Evolutionary conservation across 441 rosid species (phyloP), one percentile per base, ranked within the genome.

Genomic region (Metrosideros polymorpha): DNA sequence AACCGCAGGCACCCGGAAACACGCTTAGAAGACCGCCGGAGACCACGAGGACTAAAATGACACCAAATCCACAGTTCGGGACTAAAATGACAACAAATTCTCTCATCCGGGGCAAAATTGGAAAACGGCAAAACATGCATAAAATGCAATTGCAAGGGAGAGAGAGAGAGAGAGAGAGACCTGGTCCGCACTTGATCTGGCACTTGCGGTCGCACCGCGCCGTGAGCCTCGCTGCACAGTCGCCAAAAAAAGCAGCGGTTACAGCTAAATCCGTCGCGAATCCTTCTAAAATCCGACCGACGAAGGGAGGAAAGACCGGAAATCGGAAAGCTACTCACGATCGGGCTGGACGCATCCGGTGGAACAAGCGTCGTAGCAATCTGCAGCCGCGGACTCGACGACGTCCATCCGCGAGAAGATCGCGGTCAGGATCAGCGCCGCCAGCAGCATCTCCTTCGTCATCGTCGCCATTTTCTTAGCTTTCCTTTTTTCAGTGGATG

Each of bases 321-420:
- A 3, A 29, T 5, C 7, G 3, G 3, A 57, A n/a, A 30, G 7
- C 18, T 8, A 88, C 88, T 10, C 83, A 92, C 91, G 4, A 91
- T 91, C 66, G 66, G 71, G 82, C 30, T 90, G 90, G 82, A 90
- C 91, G 79, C 93, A 92, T 43, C 42, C 92, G 45, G 94, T 93
- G 82, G 85, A 87, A 82, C 94, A 93, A 59, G 89, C 91, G 30
- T 93, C 93, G 42, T 54, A 77, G 92, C 94, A 92, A 83, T 90
- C 91, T 2, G 47, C 29, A 35, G 90, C 92, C 29, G 77, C 45
- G 27, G 90, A 49, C 83, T 63, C 85, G 0, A 63, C 91, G 19
- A 12, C 57, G 9, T 85, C 87, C 55, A 90, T 35, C 24, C 85
- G 57, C 7, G 85, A 87, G 35, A 85, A 47, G 12, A 88, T 25